A percentile compares a stretch with the other conserved stretches of the same genome.
These are phyloP conservation scores for Daldinia eschscholtzii DNA, from an alignment of 2,329 filamentous ascomycete species.

Conservation along the genomic window DNA sequence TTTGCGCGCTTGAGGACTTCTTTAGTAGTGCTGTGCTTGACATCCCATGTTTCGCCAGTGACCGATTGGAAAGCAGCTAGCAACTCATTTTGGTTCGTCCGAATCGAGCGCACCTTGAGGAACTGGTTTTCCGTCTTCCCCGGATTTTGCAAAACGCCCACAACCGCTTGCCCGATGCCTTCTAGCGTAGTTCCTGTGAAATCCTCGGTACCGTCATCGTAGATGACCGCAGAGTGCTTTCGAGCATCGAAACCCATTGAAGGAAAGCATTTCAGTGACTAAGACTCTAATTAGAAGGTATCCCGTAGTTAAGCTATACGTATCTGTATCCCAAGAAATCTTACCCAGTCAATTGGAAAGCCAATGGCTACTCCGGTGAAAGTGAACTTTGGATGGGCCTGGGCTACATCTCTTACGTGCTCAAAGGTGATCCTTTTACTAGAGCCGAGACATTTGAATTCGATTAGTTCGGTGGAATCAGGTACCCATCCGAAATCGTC, in stretches of 20 bases:
- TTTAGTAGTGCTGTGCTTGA: conserved; percentile 36
- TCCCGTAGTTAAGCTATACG: not conserved
- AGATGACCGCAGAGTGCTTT: conserved; percentile 45
- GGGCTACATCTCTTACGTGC: conserved; percentile 40
- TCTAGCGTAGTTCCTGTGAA: conserved; percentile 51
- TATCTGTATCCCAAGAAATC: not conserved
- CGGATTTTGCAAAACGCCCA: conserved; percentile 31
- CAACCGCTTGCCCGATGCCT: conserved; percentile 48
- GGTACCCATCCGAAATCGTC: conserved; percentile 52
- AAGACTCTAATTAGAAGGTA: conserved; percentile 6
- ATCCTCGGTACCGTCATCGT: conserved; percentile 47
- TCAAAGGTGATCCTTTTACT: conserved; percentile 45
- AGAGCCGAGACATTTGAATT: conserved; percentile 44
- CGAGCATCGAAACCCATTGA: conserved; percentile 50
- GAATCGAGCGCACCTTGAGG: conserved; percentile 49
- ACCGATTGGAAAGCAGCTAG: conserved; percentile 47
- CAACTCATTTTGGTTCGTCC: conserved; percentile 45
- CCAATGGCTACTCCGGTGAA: conserved; percentile 51
- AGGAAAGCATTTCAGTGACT: conserved; percentile 43
- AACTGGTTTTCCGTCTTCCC: conserved; percentile 46
- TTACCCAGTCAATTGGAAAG: conserved; percentile 53
- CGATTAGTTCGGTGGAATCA: conserved; percentile 42
- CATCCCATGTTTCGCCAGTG: conserved; percentile 44
- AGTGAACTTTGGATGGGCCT: conserved; percentile 44
- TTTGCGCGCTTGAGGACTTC: conserved; percentile 43